A percentile compares a stretch with the other conserved stretches of the same genome.
Conservation (phyloP, 768 basidiomycete genomes). For the Dictyophora rubrovolvata region DNA sequence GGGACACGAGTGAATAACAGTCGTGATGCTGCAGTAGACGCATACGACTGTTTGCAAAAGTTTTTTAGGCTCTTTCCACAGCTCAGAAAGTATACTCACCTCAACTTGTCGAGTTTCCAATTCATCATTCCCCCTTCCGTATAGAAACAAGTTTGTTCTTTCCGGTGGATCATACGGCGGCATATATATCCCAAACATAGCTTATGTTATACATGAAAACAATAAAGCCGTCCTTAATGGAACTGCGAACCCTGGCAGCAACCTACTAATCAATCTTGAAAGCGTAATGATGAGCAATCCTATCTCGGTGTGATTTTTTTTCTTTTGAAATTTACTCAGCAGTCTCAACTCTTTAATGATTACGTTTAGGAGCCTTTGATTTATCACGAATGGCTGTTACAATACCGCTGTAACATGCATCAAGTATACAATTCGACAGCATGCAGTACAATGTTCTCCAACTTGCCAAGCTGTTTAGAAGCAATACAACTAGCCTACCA, state of each 20-base stretch:
- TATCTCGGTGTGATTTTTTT: conserved; percentile 6
- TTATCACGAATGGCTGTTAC: conserved; percentile 22
- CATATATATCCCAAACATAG: conserved; percentile 26
- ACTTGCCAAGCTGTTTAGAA: conserved; percentile 20
- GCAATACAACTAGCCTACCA: neutral
- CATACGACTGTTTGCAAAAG: conserved; percentile 28
- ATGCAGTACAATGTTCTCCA: conserved; percentile 17
- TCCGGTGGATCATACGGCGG: conserved; percentile 28
- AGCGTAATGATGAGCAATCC: conserved; percentile 25
- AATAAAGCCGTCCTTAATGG: conserved; percentile 19
- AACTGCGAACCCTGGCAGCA: conserved; percentile 12
- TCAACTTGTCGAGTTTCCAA: neutral
- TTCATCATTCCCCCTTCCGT: neutral
- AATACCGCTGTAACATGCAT: conserved; percentile 19
- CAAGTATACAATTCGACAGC: conserved; percentile 23
- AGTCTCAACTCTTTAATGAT: no score
- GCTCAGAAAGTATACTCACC: neutral
- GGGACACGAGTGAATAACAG: conserved; percentile 24
- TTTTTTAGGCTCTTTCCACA: conserved; percentile 22
- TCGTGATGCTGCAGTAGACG: conserved; percentile 22
- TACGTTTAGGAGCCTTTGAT: conserved; percentile 21
- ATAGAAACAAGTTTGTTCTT: conserved; percentile 16
- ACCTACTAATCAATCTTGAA: conserved; percentile 22
- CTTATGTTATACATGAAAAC: conserved; percentile 25
- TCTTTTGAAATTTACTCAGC: no score